Percentiles rank a stretch among this genome's conserved stretches.
Evolutionary conservation across 352 stramenopile genomes (phyloP).

Genomic region (Phytophthora pseudosyringae): DNA sequence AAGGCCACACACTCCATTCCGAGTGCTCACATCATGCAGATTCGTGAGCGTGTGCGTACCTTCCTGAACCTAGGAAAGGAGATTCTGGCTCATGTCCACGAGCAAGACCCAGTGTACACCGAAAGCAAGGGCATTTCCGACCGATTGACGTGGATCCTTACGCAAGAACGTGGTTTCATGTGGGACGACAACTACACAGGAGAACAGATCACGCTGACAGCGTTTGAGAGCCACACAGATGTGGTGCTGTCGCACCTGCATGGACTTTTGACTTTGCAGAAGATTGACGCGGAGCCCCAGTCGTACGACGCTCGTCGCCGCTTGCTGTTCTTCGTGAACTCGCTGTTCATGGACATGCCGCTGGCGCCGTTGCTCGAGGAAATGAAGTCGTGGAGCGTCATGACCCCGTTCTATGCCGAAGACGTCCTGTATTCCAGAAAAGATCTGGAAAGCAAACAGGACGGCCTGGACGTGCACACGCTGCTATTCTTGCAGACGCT

Average conservation of each 20-base stretch:
- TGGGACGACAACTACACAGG: constrained; percentile 98
- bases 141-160: constrained; percentile 96
- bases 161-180: constrained; percentile 98
- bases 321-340: constrained; percentile 99
- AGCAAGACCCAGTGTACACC: constrained; percentile 76
- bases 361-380: constrained; percentile 95
- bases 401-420: constrained; percentile 99
- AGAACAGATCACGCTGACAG: constrained; percentile 91
- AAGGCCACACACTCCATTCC: constrained; percentile 81
- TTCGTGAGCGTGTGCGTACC: constrained; percentile 95
- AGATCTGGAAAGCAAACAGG: constrained; percentile 96
- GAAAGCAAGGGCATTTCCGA: constrained; percentile 94
- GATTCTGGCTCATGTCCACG: constrained; percentile 77
- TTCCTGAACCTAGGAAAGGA: constrained; percentile 95
- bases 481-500: constrained; percentile 95
- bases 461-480: constrained; percentile 91
- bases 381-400: constrained; percentile 99
- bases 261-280: constrained; percentile 95
- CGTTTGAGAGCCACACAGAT: constrained; percentile 81
- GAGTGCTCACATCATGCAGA: constrained; percentile 86
- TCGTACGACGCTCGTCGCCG: constrained; percentile 96
- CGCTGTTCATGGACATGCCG: constrained; percentile 99
- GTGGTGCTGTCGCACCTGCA: constrained; percentile 91
- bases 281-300: constrained; percentile 97
- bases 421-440: constrained; percentile 97